phyloP scores from a whole-genome alignment of 2,329 filamentous ascomycete species.

The Alternaria sp. region DNA sequence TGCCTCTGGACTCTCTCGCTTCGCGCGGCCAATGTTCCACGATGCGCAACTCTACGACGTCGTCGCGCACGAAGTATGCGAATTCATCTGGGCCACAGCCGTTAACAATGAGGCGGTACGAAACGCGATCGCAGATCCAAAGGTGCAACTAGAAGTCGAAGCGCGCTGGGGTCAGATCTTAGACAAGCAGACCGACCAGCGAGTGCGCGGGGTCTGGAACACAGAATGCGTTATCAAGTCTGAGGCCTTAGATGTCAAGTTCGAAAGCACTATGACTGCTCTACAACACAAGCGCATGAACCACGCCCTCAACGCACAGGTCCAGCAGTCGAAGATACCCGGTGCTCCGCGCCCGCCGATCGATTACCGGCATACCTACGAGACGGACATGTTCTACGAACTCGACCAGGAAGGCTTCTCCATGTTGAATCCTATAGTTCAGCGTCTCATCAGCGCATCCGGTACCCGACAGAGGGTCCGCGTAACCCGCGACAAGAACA shows the following conservation, averaged over 20 bases:
- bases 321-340: constrained; percentile 59
- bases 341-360: constrained; percentile 64
- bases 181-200: constrained; percentile 71
- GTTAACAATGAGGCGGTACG: constrained; percentile 68
- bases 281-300: constrained; percentile 90
- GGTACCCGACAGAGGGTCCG: constrained; percentile 38
- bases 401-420: constrained; percentile 58
- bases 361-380: constrained; percentile 80
- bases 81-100: constrained; percentile 78
- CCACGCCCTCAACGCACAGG: constrained; percentile 76
- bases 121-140: constrained; percentile 57
- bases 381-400: constrained; percentile 80
- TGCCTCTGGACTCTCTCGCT: constrained; percentile 36
- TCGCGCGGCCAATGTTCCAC: constrained; percentile 69
- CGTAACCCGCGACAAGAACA: constrained; percentile 78
- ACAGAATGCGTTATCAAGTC: constrained; percentile 53
- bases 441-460: constrained; percentile 61
- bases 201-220: constrained; percentile 72
- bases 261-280: constrained; percentile 89
- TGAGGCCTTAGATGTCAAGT: constrained; percentile 51
- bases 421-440: constrained; percentile 56
- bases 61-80: constrained; percentile 75
- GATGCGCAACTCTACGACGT: constrained; percentile 72
- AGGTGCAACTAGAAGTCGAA: constrained; percentile 87
- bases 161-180: constrained; percentile 86